Evolutionary conservation across 1,284 basidiomycete species (phyloP).

Genomic region (Trametes versicolor): DNA sequence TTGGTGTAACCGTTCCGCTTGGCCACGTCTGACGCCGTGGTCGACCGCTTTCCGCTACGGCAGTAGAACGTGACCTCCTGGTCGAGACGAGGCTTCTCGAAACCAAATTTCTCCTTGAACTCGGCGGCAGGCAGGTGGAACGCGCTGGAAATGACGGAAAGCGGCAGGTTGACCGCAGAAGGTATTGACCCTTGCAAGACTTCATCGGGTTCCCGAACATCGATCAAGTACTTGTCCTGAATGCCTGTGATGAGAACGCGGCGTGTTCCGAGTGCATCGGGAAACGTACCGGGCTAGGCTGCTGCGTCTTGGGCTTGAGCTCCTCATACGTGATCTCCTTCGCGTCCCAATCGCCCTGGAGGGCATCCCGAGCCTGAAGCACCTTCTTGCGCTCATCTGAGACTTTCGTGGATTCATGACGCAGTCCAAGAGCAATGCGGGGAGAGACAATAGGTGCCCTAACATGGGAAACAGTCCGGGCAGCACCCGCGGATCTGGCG

Average conservation of each 20-base stretch:
- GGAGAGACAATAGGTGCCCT: constrained; percentile 18
- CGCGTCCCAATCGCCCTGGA: constrained; percentile 76
- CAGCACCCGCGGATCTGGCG: constrained; percentile 20
- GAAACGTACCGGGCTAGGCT: constrained; percentile 79
- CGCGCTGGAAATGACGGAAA: constrained; percentile 80
- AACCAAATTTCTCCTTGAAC: constrained; percentile 82
- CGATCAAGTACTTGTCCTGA: constrained; percentile 86
- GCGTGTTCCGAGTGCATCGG: background rate
- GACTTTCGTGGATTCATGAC: constrained; percentile 52
- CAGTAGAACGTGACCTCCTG: constrained; percentile 96
- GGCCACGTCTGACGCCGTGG: constrained; percentile 87
- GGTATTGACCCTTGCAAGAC: constrained; percentile 96
- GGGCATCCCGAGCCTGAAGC: constrained; percentile 54
- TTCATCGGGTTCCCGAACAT: constrained; percentile 96
- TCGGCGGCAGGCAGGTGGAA: constrained; percentile 67
- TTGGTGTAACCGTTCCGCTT: constrained; percentile 87
- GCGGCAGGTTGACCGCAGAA: constrained; percentile 92
- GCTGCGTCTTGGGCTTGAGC: constrained; percentile 84
- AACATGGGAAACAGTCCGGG: constrained; percentile 7
- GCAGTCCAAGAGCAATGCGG: constrained; percentile 32
- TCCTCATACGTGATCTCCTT: constrained; percentile 83
- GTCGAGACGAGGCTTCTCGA: constrained; percentile 79
- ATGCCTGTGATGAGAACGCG: background rate
- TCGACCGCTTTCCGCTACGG: constrained; percentile 88
- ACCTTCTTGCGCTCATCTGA: constrained; percentile 46